Conservation (phyloP, 148 eudicot species). For the Vaccinium corymbosum region DNA sequence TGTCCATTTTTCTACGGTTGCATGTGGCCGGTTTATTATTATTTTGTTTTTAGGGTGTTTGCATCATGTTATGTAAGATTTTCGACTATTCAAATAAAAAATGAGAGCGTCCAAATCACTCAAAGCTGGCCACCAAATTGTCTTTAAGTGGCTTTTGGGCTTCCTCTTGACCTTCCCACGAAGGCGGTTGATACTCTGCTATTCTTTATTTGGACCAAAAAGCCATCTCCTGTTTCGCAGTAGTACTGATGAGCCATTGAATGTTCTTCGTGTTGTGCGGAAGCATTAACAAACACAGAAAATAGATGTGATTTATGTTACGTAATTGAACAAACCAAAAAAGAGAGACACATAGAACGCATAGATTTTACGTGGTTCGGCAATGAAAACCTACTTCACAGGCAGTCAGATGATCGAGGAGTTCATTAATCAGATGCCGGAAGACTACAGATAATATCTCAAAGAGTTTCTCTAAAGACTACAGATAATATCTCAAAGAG, state of each 20-base stretch:
- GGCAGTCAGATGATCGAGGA: too few relatives aligned
- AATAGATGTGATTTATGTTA: too few relatives aligned
- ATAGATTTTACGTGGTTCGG: too few relatives aligned
- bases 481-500: too few relatives aligned
- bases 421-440: too few relatives aligned
- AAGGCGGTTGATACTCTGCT: neutral
- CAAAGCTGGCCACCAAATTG: constrained; percentile 14
- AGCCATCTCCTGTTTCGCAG: neutral
- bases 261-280: neutral
- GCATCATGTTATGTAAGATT: neutral
- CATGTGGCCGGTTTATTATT: neutral
- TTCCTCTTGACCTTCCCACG: neutral
- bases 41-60: too few relatives aligned
- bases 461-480: too few relatives aligned
- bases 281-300: too few relatives aligned
- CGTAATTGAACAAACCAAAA: too few relatives aligned
- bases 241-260: neutral
- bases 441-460: too few relatives aligned
- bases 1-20: neutral
- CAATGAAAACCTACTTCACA: too few relatives aligned
- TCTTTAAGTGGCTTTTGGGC: neutral
- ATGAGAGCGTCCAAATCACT: constrained; percentile 19
- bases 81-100: neutral
- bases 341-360: too few relatives aligned
- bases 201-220: neutral